Base-by-base conservation (phyloP, 441 rosid genomes). In the Populus hybrid region DNA sequence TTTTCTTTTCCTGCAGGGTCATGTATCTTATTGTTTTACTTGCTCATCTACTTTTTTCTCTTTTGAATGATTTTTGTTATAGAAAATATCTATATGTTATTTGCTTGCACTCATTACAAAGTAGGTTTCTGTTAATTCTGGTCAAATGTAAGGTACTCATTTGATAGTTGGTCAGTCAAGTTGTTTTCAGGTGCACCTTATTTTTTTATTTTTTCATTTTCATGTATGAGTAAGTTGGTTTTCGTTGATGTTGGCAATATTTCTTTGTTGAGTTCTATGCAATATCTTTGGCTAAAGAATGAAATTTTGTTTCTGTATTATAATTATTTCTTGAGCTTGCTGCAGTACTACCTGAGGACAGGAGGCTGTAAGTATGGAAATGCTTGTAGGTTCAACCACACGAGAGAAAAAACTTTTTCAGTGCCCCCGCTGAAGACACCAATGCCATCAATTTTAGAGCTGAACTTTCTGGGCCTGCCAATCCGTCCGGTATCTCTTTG, bases 291-390 rank as follows among this genome's bases (percentile, higher is more conserved):
- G 69, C 30, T 70, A n/a, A 67, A 24, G 67, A 64, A 68, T 78
- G 35, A 57, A 67, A 67, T 11, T 38, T 74, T 70, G 57, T 66
- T 75, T 26, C 77, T 34, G 23, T 73, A 54, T 70, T 73, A 46
- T 76, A 38, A 74, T 21, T 73, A 14, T 78, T 82, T 76, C 69
- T 70, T 73, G 85, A 79, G 84, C n/a, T 81, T 69, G 54, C 77
- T 84, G 82, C 92, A 97, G 99, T 97, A 89, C 84, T 97, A 91
- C 90, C 81, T 90, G 79, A 91, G 88, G 82, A 89, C 94, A 67
- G 99, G 97, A 63, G 99, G 99, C 35, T 97, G 99, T 80, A 97
- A 95, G 88, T 97, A 83, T 84, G 99, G 99, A 74, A 87, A 89
- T 75, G 87, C 91, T 78, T 97, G 99, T 84, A 89, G 92, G 85